Evolutionary conservation across 108 stramenopile species (phyloP), one percentile per base, ranked within the genome.

Genomic region (Nannochloropsis gaditana): DNA sequence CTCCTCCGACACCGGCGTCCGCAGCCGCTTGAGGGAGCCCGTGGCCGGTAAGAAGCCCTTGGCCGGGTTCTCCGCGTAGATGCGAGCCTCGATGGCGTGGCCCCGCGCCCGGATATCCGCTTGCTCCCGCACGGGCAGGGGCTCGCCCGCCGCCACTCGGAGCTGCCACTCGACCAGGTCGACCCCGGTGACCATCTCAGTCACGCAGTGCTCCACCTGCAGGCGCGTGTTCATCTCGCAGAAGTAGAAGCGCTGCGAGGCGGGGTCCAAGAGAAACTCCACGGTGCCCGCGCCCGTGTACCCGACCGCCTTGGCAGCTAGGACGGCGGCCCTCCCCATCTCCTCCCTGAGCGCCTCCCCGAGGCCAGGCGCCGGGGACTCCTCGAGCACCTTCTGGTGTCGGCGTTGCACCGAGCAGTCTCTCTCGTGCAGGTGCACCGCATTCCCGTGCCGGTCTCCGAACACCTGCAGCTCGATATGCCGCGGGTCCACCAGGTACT

Each of bases 191-290:
- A 99, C 97, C 95, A 97, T 98, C 92, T 99, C 99, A 6, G 99
- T 99, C n/a, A 98, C 98, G 9, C 98, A 98, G 93, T 99, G 99
- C 91, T 99, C 99, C 82, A 99, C 99, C 93, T 97, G 98, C 83
- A 98, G 92, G 79, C 97, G 95, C 11, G 97, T 96, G 91, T 98
- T 98, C 91, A 98, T 95, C 92, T 98, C 98, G 82, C 97, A 96
- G 92, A 98, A 98, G 86, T 95, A 98, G 73, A 94, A 99, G 82
- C 95, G 92, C 85, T 95, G 94, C 43, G 95, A 95, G 45, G 88
- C 94, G 17, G 91, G 87, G 88, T 98, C 96, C 31, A 97, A 87
- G 86, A 98, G 88, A 90, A 97, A 98, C 89, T 98, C 98, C 21
- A 98, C 98, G 11, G 98, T 98, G n/a, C 98, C 98, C 10, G 98